Base-by-base conservation (phyloP, 306 rosid species). In the Delonix regia region DNA sequence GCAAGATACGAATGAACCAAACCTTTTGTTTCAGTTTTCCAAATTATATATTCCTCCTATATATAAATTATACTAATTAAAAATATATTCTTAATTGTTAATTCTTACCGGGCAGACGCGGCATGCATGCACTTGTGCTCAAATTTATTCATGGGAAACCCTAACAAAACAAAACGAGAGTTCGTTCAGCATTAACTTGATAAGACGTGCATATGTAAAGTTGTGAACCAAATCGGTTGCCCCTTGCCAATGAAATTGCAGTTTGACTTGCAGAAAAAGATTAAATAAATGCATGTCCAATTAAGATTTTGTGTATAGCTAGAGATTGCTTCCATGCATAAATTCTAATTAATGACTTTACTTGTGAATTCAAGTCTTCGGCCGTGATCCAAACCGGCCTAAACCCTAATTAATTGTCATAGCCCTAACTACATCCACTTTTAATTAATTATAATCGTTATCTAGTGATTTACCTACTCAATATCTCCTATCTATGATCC, bases 301-400 rank as follows among this genome's bases (percentile, higher is more conserved):
- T 69, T 65, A 69, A 69, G 73, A 47, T 75, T 30, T 27, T 4
- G 7, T 36, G 45, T 30, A 22, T 66, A 66, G 27, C 69, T 53
- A 61, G 57, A 42, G 51, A 69, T 18, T 44, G 49, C 42, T 69
- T 63, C 47, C 11, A 30, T 44, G 49, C 39, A 55, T 73, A n/a
- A 48, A 34, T 30, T 72, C 79, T 52, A 60, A 22, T 22, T 9
- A 11, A 19, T 71, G 85, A 60, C 83, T 57, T 38, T n/a, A n/a
- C n/a, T n/a, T 51, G 75, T 33, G 78, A n/a, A 47, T 42, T 27
- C 12, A 79, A 80, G 84, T 83, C 68, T 75, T 75, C 57, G 80
- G 70, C 60, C 39, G 55, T 45, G 78, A 70, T 75, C 81, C 81
- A 75, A 57, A 83, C 95, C 89, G 90, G 88, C 87, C 92, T 90